Conservation (phyloP, 345 rosid genomes). For the Eucalyptus curtisii region DNA sequence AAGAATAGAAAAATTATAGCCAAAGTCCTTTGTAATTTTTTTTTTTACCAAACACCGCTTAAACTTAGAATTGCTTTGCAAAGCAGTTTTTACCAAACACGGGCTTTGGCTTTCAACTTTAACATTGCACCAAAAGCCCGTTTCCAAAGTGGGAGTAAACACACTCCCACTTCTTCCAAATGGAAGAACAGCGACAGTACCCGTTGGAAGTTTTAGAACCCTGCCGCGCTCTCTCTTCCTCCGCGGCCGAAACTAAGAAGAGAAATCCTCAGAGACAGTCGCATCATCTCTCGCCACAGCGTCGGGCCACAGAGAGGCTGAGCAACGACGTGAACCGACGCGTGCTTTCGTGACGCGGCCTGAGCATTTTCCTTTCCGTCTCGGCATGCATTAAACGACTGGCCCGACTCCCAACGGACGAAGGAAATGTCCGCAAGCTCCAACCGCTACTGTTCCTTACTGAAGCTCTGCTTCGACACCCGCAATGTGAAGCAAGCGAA, state of each 20-base stretch:
- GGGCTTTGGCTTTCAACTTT: no score
- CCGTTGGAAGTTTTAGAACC: background rate
- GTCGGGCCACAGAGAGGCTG: background rate
- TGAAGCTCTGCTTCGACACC: slow-evolving; percentile 40
- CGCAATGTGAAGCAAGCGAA: slow-evolving; percentile 28
- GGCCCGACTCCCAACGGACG: background rate
- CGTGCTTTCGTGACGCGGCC: background rate
- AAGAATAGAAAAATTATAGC: no score
- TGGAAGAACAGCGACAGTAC: background rate
- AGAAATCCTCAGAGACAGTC: no score
- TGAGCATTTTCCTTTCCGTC: background rate
- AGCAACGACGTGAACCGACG: background rate
- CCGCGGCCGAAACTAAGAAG: no score
- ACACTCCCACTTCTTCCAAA: background rate
- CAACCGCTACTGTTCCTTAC: slow-evolving; percentile 34
- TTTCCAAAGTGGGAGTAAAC: no score
- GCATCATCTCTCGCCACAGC: background rate
- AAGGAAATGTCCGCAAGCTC: background rate
- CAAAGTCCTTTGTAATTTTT: rapidly evolving
- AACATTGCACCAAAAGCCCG: no score
- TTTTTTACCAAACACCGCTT: no score
- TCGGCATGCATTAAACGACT: background rate
- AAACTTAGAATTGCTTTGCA: no score
- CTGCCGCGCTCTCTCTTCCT: background rate
- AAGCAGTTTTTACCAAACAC: no score